A percentile compares a stretch with the other conserved stretches of the same genome.
These are phyloP conservation scores for Coemansia biformis DNA, from an alignment of 192 early-diverging fungal genomes.

Conservation along the genomic window DNA sequence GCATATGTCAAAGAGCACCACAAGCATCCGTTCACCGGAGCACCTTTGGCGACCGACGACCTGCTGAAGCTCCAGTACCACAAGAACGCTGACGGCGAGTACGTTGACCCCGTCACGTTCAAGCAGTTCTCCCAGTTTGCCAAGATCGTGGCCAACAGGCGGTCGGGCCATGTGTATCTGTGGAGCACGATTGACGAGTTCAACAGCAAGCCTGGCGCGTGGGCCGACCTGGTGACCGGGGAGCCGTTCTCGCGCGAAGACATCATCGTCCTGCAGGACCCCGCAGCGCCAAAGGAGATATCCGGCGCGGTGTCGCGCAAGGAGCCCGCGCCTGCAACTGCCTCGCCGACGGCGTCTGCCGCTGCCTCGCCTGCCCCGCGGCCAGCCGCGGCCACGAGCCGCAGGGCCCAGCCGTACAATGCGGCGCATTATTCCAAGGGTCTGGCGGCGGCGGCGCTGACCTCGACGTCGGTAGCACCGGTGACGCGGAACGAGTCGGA, in stretches of 20 bases:
- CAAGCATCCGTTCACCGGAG: constrained; percentile 81
- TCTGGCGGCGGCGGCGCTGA: constrained; percentile 71
- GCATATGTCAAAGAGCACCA: constrained; percentile 75
- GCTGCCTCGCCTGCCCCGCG: constrained; percentile 12
- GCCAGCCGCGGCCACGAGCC: constrained; percentile 25
- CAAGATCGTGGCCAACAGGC: constrained; percentile 80
- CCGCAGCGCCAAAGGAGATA: constrained; percentile 24
- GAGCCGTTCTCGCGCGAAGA: constrained; percentile 82
- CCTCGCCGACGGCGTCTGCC: background rate
- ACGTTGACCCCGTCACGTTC: constrained; percentile 86
- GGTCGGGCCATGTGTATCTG: constrained; percentile 83
- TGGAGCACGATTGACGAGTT: constrained; percentile 82
- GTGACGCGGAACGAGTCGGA: constrained; percentile 66
- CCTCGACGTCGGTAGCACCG: constrained; percentile 74
- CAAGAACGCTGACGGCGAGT: constrained; percentile 76
- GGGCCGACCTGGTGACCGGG: constrained; percentile 83
- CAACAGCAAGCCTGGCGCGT: constrained; percentile 78
- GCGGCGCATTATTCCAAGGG: constrained; percentile 82
- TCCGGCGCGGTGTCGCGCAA: constrained; percentile 7
- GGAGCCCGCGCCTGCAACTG: constrained; percentile 7
- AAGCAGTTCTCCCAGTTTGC: constrained; percentile 78
- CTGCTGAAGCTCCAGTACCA: constrained; percentile 75
- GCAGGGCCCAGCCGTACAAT: constrained; percentile 61
- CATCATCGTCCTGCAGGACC: constrained; percentile 81
- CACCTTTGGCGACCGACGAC: constrained; percentile 63